Percentiles rank a stretch among this genome's conserved stretches.
These are phyloP conservation scores for Apophysomyces variabilis DNA, from an alignment of 371 early-diverging fungal genomes.

Conservation along the genomic window DNA sequence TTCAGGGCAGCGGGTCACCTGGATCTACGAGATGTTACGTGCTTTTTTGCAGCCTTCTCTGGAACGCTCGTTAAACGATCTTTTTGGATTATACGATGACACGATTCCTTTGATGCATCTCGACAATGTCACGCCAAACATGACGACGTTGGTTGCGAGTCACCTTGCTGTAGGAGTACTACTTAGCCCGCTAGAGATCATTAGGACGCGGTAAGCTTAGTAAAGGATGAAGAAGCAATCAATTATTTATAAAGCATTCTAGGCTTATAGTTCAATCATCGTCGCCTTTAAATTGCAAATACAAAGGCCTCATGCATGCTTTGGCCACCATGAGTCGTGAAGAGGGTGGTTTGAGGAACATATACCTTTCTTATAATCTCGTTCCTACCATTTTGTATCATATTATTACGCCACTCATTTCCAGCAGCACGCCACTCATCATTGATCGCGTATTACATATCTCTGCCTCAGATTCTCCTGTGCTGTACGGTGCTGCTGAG, in stretches of 20 bases:
- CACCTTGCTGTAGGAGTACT: conserved; percentile 70
- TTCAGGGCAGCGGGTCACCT: conserved; percentile 73
- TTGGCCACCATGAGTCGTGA: conserved; percentile 71
- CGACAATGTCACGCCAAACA: conserved; percentile 60
- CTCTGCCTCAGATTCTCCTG: conserved; percentile 66
- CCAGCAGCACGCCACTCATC: conserved; percentile 68
- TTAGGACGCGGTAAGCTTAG: conserved; percentile 61
- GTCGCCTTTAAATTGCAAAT: conserved; percentile 71
- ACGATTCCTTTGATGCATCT: conserved; percentile 74
- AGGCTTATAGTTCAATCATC: conserved; percentile 76
- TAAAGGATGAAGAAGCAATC: neutral
- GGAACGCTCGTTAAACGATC: conserved; percentile 74
- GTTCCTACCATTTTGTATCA: conserved; percentile 81
- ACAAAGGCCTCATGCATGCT: conserved; percentile 72
- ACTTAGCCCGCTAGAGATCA: conserved; percentile 79
- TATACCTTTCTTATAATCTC: conserved; percentile 75
- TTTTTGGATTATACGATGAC: conserved; percentile 79
- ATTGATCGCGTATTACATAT: conserved; percentile 72
- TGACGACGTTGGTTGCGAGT: conserved; percentile 71
- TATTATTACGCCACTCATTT: conserved; percentile 72
- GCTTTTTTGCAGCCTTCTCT: conserved; percentile 74
- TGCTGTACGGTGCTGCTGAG: conserved; percentile 68
- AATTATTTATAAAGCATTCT: neutral
- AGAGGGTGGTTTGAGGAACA: conserved; percentile 75
- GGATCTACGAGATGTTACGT: conserved; percentile 75